Conservation (phyloP, 306 rosid species). For the Gastrolobium bilobum region DNA sequence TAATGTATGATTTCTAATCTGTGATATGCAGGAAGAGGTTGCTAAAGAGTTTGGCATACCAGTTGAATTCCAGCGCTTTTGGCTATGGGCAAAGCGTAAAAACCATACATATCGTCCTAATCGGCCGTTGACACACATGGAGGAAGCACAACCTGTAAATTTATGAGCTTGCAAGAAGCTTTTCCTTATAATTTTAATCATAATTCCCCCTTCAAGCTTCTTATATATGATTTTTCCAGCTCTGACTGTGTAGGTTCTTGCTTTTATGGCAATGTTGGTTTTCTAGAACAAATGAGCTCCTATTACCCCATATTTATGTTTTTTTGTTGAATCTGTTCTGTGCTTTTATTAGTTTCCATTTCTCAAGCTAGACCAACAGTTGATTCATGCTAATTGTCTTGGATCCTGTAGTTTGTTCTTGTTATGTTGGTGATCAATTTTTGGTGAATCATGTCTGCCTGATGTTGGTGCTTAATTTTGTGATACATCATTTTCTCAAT, state of each 20-base stretch:
- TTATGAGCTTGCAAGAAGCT: constrained; percentile 24
- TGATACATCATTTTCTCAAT: too few species aligned
- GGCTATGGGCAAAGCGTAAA: constrained; percentile 79
- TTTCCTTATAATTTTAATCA: background rate
- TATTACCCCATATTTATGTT: background rate
- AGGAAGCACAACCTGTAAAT: constrained; percentile 68
- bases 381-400: too few species aligned
- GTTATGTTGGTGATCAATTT: too few species aligned
- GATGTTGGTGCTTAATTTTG: too few species aligned
- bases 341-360: too few species aligned
- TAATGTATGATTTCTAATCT: constrained; percentile 9
- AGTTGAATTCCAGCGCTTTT: too few species aligned
- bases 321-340: background rate
- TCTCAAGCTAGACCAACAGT: too few species aligned
- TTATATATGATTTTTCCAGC: background rate
- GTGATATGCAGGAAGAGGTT: constrained; percentile 68
- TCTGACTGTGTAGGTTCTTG: background rate
- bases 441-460: too few species aligned
- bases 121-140: too few species aligned
- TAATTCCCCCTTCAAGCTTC: background rate
- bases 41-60: too few species aligned
- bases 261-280: too few species aligned
- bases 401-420: too few species aligned
- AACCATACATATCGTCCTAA: constrained; percentile 76
- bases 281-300: background rate